Evolutionary conservation across 2,329 filamentous ascomycete species (phyloP).

Genomic region (Venturiaceae sp.): DNA sequence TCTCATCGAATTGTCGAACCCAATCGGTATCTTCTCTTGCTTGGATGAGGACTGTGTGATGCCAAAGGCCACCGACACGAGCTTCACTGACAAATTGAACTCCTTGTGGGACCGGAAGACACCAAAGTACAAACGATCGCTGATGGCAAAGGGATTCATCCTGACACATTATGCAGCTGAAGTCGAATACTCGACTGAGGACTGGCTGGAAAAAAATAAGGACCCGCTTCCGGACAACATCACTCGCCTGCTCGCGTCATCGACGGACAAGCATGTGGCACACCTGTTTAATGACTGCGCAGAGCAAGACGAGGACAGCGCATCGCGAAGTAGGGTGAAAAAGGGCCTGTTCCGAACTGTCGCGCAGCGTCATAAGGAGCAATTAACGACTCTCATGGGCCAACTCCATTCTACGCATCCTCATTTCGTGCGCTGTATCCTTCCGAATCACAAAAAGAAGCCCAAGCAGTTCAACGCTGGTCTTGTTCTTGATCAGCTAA

Average conservation of each 20-base stretch:
- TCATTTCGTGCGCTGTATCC: slow-evolving; percentile 94
- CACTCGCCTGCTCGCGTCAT: slow-evolving; percentile 75
- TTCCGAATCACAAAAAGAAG: slow-evolving; percentile 95
- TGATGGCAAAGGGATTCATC: slow-evolving; percentile 84
- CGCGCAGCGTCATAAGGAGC: slow-evolving; percentile 94
- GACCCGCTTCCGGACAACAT: slow-evolving; percentile 96
- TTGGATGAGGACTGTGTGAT: slow-evolving; percentile 97
- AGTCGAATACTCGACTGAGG: slow-evolving; percentile 90
- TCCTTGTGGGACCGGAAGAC: slow-evolving; percentile 95
- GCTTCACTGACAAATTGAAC: slow-evolving; percentile 96
- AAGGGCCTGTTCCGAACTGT: slow-evolving; percentile 95
- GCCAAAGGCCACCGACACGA: slow-evolving; percentile 96
- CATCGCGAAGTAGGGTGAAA: slow-evolving; percentile 73
- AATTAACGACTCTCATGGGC: slow-evolving; percentile 90
- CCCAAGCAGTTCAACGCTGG: slow-evolving; percentile 87
- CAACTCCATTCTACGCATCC: slow-evolving; percentile 94
- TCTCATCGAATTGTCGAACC: slow-evolving; percentile 89
- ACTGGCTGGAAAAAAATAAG: slow-evolving; percentile 98
- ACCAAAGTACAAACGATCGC: slow-evolving; percentile 80
- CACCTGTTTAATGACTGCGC: slow-evolving; percentile 81
- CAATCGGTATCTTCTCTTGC: slow-evolving; percentile 97
- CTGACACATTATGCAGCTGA: slow-evolving; percentile 96
- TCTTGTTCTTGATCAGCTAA: slow-evolving; percentile 92
- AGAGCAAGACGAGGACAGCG: slow-evolving; percentile 53
- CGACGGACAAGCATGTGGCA: slow-evolving; percentile 74